Percentiles rank a stretch among this genome's conserved stretches.
phyloP scores from a whole-genome alignment of 2,329 filamentous ascomycete genomes.

The Aspergillus flavus region DNA sequence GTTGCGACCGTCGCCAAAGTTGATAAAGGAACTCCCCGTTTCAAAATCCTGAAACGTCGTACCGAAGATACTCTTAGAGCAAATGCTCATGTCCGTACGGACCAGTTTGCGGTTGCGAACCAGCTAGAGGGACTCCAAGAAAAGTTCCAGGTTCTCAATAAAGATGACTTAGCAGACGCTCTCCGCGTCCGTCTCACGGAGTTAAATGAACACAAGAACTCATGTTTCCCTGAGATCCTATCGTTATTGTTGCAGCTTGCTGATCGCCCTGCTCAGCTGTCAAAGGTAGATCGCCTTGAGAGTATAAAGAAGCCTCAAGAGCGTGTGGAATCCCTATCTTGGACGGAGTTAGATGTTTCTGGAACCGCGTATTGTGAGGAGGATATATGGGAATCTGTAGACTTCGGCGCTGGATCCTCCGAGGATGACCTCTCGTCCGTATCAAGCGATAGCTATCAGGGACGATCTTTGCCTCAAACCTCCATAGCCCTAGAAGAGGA shows the following conservation, averaged over 20 bases:
- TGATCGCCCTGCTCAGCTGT: conserved; percentile 73
- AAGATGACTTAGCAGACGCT: conserved; percentile 77
- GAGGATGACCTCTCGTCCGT: conserved; percentile 41
- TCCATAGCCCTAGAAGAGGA: conserved; percentile 32
- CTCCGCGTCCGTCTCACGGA: conserved; percentile 62
- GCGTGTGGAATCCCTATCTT: conserved; percentile 61
- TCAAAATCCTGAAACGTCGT: conserved; percentile 33
- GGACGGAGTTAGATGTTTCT: conserved; percentile 77
- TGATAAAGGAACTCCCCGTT: conserved; percentile 44
- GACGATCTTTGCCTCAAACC: conserved; percentile 31
- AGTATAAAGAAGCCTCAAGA: conserved; percentile 51
- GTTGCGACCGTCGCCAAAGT: conserved; percentile 63
- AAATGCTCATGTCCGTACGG: conserved; percentile 63
- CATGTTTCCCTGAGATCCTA: conserved; percentile 78
- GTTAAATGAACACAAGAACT: conserved; percentile 57
- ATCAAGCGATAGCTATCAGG: conserved; percentile 35
- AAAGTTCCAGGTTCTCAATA: conserved; percentile 78
- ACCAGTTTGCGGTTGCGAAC: conserved; percentile 72
- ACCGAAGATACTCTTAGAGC: conserved; percentile 39
- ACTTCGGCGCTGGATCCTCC: conserved; percentile 42
- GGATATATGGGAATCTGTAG: conserved; percentile 45
- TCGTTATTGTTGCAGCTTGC: conserved; percentile 79
- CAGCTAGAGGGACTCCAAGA: conserved; percentile 75
- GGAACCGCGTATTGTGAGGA: conserved; percentile 66
- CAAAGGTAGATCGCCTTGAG: conserved; percentile 66